Evolutionary conservation across 495 filamentous ascomycete genomes (phyloP).

Genomic region (Lasiosphaeris hirsuta): DNA sequence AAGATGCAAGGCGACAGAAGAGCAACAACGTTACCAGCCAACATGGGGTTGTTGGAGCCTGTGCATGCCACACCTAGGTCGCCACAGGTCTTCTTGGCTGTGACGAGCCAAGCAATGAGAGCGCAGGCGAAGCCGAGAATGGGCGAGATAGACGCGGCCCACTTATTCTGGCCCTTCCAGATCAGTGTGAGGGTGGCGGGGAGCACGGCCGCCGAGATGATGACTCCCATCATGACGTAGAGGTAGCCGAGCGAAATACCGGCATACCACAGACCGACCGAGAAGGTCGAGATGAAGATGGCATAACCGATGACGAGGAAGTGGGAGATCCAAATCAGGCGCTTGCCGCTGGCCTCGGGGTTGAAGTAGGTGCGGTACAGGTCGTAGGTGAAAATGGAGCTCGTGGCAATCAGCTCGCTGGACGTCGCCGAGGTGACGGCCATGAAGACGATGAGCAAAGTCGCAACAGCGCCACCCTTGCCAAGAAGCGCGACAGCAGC

Average conservation of each 20-base stretch:
- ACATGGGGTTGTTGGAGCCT: conserved; percentile 82
- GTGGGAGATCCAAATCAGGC: conserved; percentile 84
- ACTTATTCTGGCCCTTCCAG: conserved; percentile 81
- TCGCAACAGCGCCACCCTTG: conserved; percentile 79
- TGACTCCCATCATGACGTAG: conserved; percentile 88
- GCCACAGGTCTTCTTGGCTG: conserved; percentile 73
- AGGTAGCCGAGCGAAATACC: conserved; percentile 59
- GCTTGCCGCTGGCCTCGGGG: conserved; percentile 64
- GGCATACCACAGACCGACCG: conserved; percentile 71
- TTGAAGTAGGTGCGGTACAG: conserved; percentile 73
- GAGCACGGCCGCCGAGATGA: conserved; percentile 81
- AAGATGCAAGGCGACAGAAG: conserved; percentile 77
- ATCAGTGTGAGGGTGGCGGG: conserved; percentile 77
- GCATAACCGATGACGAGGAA: conserved; percentile 71
- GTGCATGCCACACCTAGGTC: conserved; percentile 70
- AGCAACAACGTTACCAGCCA: conserved; percentile 77
- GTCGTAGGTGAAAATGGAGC: conserved; percentile 91
- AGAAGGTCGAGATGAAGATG: conserved; percentile 79
- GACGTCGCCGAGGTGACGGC: conserved; percentile 90
- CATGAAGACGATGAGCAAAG: conserved; percentile 90
- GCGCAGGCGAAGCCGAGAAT: conserved; percentile 72
- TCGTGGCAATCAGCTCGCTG: conserved; percentile 87
- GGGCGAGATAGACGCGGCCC: conserved; percentile 71
- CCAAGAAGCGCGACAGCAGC: conserved; percentile 88
- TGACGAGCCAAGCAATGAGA: conserved; percentile 87